Conservation (phyloP, 179 eudicot species). For the Pouteria campechiana region DNA sequence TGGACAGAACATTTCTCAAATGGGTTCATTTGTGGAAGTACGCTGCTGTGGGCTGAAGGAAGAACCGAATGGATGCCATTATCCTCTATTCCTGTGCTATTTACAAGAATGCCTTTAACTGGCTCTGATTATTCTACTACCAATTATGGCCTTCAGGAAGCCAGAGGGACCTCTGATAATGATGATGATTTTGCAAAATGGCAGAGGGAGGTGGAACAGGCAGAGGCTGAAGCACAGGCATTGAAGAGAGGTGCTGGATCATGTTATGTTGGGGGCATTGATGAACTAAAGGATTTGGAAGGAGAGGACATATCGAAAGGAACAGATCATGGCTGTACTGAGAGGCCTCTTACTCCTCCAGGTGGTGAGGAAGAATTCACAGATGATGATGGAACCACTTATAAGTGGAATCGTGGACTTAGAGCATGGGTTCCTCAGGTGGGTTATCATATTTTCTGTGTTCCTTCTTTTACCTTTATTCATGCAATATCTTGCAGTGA, state of each 20-base stretch:
- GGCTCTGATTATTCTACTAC: slow-evolving; percentile 24
- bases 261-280: slow-evolving; percentile 17
- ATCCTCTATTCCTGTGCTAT: slow-evolving; percentile 54
- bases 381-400: slow-evolving; percentile 92
- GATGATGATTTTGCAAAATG: slow-evolving; percentile 78
- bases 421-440: slow-evolving; percentile 99
- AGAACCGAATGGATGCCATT: slow-evolving; percentile 80
- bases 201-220: slow-evolving; percentile 74
- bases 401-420: slow-evolving; percentile 78
- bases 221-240: slow-evolving; percentile 46
- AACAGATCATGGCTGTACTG: too few relatives aligned
- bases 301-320: too few relatives aligned
- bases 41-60: slow-evolving; percentile 84
- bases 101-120: slow-evolving; percentile 25
- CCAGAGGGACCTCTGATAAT: slow-evolving; percentile 33
- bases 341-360: slow-evolving; percentile 83
- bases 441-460: too few relatives aligned
- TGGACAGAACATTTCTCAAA: slow-evolving; percentile 73
- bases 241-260: slow-evolving; percentile 15
- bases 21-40: slow-evolving; percentile 59
- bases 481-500: too few relatives aligned
- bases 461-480: background rate
- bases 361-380: slow-evolving; percentile 91
- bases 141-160: slow-evolving; percentile 4
- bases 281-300: slow-evolving; percentile 8